These are phyloP conservation scores for Xylariomycetidae sp. DNA, from an alignment of 2,329 filamentous ascomycete genomes.

Conservation along the genomic window DNA sequence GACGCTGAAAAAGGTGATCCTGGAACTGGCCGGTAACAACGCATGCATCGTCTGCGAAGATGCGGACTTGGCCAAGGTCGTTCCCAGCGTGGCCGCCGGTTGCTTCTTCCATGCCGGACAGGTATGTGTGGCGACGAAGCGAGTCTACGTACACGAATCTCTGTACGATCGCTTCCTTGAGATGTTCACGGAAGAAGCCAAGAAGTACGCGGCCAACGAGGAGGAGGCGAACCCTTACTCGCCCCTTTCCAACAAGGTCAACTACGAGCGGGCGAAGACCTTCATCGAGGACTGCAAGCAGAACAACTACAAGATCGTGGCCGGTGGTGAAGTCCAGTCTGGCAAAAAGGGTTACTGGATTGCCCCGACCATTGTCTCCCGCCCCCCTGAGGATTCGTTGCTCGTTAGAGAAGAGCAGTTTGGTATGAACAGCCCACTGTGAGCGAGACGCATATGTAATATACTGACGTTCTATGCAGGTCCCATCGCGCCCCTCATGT, in stretches of 20 bases:
- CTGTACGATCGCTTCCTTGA: slow-evolving; percentile 51
- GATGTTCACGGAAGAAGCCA: slow-evolving; percentile 34
- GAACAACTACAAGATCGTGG: slow-evolving; percentile 45
- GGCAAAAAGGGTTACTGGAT: slow-evolving; percentile 48
- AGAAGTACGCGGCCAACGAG: slow-evolving; percentile 35
- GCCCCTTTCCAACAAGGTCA: slow-evolving; percentile 59
- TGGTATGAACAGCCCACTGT: slow-evolving; percentile 27
- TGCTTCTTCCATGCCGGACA: slow-evolving; percentile 49
- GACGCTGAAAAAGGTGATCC: slow-evolving; percentile 47
- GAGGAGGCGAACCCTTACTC: slow-evolving; percentile 39
- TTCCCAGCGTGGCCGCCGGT: slow-evolving; percentile 37
- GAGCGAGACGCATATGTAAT: not conserved
- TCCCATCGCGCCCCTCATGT: slow-evolving; percentile 57
- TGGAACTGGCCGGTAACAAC: slow-evolving; percentile 51
- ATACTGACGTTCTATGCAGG: slow-evolving; percentile 25
- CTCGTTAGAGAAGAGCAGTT: slow-evolving; percentile 57
- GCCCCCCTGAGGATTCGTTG: slow-evolving; percentile 47
- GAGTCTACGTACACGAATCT: slow-evolving; percentile 54
- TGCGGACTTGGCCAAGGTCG: slow-evolving; percentile 40
- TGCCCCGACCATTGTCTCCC: slow-evolving; percentile 51
- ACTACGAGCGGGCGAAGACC: slow-evolving; percentile 53
- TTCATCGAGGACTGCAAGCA: slow-evolving; percentile 50
- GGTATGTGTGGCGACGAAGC: slow-evolving; percentile 51
- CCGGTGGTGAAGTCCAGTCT: slow-evolving; percentile 37
- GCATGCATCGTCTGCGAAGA: slow-evolving; percentile 47